A percentile compares a stretch with the other conserved stretches of the same genome.
Conservation (phyloP, 306 rosid species). For the Dicorynia guianensis region DNA sequence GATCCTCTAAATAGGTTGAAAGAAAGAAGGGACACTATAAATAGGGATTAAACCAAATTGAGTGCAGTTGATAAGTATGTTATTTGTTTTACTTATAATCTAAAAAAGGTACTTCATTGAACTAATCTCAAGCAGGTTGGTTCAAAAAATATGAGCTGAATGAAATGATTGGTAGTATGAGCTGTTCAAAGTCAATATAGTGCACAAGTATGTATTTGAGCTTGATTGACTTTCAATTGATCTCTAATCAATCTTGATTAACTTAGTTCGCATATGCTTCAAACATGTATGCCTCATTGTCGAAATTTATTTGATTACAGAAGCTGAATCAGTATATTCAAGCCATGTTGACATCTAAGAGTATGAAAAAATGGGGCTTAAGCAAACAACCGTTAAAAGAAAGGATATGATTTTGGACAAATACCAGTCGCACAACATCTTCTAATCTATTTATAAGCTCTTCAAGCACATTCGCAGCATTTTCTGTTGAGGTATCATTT, state of each 20-base stretch:
- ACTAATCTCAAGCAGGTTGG: slow-evolving; percentile 25
- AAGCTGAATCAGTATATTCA: slow-evolving; percentile 32
- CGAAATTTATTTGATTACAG: slow-evolving; percentile 18
- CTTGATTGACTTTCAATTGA: slow-evolving; percentile 28
- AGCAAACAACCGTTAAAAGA: not conserved
- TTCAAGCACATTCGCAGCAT: slow-evolving; percentile 61
- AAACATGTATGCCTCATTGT: slow-evolving; percentile 30
- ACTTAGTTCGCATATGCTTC: slow-evolving; percentile 20
- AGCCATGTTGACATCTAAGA: slow-evolving; percentile 20
- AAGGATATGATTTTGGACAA: slow-evolving; percentile 15
- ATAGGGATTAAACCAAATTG: slow-evolving; percentile 2
- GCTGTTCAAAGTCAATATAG: slow-evolving; percentile 22
- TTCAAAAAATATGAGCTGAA: slow-evolving; percentile 20
- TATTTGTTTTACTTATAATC: slow-evolving; percentile 15
- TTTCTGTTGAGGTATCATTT: slow-evolving; percentile 46
- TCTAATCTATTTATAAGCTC: slow-evolving; percentile 73
- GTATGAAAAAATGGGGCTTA: not conserved
- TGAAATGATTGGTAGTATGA: not conserved
- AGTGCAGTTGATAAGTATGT: not conserved
- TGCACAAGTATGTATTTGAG: slow-evolving; percentile 15
- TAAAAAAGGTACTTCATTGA: slow-evolving; percentile 26
- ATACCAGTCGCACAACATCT: slow-evolving; percentile 70
- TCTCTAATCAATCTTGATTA: slow-evolving; percentile 11
- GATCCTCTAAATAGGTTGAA: not conserved
- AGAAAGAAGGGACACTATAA: not conserved